A percentile compares a stretch with the other conserved stretches of the same genome.
These are phyloP conservation scores for Paecilomyces sp. DNA, from an alignment of 2,329 filamentous ascomycete species.

Conservation along the genomic window DNA sequence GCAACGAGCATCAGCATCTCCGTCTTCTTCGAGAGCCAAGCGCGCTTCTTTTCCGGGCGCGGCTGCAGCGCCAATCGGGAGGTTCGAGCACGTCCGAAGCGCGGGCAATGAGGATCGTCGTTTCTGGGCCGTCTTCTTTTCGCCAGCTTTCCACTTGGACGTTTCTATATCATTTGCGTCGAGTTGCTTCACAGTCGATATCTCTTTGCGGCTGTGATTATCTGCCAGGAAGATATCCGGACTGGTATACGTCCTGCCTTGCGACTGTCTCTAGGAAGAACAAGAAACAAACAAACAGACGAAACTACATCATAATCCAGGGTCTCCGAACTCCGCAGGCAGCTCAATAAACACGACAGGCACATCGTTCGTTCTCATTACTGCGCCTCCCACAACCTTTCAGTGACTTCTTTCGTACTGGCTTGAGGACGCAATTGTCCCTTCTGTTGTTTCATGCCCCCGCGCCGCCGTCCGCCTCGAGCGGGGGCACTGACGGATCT, in stretches of 20 bases:
- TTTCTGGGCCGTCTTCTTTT: neutral
- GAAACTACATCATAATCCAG: neutral
- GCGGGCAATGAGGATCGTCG: neutral
- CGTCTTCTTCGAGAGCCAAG: neutral
- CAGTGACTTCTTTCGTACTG: neutral
- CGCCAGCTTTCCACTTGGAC: neutral
- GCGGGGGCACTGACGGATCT: slow-evolving; percentile 61
- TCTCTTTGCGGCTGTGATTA: neutral
- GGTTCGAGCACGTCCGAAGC: neutral
- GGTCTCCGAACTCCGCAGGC: neutral
- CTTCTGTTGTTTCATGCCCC: slow-evolving; percentile 25
- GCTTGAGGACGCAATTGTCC: neutral
- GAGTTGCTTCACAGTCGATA: neutral
- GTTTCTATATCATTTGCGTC: neutral
- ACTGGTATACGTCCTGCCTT: neutral
- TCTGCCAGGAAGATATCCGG: neutral
- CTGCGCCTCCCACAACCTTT: slow-evolving; percentile 2
- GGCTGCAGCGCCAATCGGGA: neutral
- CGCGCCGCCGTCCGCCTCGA: slow-evolving; percentile 53
- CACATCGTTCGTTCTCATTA: neutral
- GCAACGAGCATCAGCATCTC: neutral
- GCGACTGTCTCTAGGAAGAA: neutral
- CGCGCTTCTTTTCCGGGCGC: neutral
- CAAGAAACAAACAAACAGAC: neutral
- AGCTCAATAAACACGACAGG: neutral